These are phyloP conservation scores for Sphaerulina vaccinii DNA, from an alignment of 2,329 filamentous ascomycete genomes.

Conservation along the genomic window DNA sequence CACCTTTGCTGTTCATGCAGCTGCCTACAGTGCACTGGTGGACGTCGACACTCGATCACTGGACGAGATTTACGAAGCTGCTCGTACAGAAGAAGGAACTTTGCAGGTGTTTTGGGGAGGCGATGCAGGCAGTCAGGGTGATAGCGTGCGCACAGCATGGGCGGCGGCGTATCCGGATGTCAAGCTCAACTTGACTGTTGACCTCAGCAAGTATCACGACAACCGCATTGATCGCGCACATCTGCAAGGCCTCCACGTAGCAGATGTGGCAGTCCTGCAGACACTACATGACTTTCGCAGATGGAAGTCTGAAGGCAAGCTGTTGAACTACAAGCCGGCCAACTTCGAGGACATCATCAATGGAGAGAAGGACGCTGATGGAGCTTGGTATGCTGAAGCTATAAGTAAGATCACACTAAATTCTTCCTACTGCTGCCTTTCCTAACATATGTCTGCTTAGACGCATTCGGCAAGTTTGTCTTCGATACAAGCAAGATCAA, in stretches of 20 bases:
- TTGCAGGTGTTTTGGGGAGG: slow-evolving; percentile 49
- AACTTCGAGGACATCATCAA: slow-evolving; percentile 47
- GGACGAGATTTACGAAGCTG: slow-evolving; percentile 53
- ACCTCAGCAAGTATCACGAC: slow-evolving; percentile 58
- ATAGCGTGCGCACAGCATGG: slow-evolving; percentile 45
- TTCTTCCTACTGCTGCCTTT: slow-evolving; percentile 30
- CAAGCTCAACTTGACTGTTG: slow-evolving; percentile 55
- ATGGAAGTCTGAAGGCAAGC: slow-evolving; percentile 50
- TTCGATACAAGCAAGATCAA: slow-evolving; percentile 40
- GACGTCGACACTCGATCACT: slow-evolving; percentile 48
- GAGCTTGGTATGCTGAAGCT: slow-evolving; percentile 46
- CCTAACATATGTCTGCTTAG: background rate
- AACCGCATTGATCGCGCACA: slow-evolving; percentile 42
- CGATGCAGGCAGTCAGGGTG: slow-evolving; percentile 35
- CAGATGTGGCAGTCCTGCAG: slow-evolving; percentile 52
- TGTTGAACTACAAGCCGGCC: slow-evolving; percentile 52
- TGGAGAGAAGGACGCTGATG: slow-evolving; percentile 45
- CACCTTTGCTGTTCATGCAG: background rate
- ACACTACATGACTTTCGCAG: slow-evolving; percentile 54
- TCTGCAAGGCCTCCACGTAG: slow-evolving; percentile 40
- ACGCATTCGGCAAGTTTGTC: slow-evolving; percentile 30
- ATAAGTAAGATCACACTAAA: slow-evolving; percentile 33
- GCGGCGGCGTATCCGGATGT: slow-evolving; percentile 51
- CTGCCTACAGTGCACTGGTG: slow-evolving; percentile 10
- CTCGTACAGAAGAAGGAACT: slow-evolving; percentile 48